Evolutionary conservation across 2,329 filamentous ascomycete species (phyloP), one percentile per base, ranked within the genome.

Genomic region (Talaromyces sp.): DNA sequence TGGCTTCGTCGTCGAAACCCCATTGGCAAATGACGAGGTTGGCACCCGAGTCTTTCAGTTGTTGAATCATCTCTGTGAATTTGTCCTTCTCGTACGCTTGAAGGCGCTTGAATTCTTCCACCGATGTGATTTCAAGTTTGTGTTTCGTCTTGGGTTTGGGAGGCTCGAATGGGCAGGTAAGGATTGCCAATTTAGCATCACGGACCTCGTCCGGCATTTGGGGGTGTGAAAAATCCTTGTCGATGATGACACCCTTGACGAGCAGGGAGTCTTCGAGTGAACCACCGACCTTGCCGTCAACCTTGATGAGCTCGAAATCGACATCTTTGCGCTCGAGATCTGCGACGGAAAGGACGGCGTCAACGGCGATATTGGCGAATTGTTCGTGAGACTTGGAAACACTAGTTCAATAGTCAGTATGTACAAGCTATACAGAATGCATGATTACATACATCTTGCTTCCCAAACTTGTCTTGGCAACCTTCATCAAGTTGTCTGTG

Each of bases 141-240:
- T 99, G 95, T 87, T 99, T 99, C 57, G 95, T 99, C 87, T 99
- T 99, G 71, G 95, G 95, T 86, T 99, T 99, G 60, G 95, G 95
- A 37, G 95, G 95, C 83, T 99, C 95, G 76, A 99, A 99, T 3
- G 95, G 93, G 78, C 95, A 99, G 60, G 95, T 99, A 66, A 99
- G 83, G 74, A 99, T 99, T 71, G 95, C 95, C 75, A 99, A 88
- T 84, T 97, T 98, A 75, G 95, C 96, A 80, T 99, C 93, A 72
- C 84, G 87, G 69, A 99, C 94, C 80, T 97, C 93, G 60, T 90
- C 91, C 11, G 95, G 95, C 95, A 99, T 99, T 82, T 99, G 95
- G 13, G 95, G 95, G 79, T 99, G 95, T 41, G 95, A 98, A 80
- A 99, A 99, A 82, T 99, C 96, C 84, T 99, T 99, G 87, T 99